These are phyloP conservation scores for Athelia psychrophila DNA, from an alignment of 1,284 basidiomycete species.

Conservation along the genomic window DNA sequence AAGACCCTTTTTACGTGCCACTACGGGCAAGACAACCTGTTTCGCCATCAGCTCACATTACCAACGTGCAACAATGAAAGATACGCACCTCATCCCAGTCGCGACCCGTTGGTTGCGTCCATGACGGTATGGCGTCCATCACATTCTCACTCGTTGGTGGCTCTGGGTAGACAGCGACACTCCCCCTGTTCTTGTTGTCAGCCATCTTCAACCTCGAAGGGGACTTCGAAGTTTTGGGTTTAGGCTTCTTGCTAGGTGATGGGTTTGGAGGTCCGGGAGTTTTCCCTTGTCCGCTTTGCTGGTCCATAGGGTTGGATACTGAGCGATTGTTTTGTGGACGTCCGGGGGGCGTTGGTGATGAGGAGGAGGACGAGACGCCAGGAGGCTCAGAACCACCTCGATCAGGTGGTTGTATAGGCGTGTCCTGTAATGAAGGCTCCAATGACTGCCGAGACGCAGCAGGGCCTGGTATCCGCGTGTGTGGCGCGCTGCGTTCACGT, in stretches of 20 bases:
- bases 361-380: constrained; percentile 17
- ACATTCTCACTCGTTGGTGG: constrained; percentile 48
- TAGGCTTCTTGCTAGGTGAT: constrained; percentile 36
- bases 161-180: constrained; percentile 62
- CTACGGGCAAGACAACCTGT: constrained; percentile 66
- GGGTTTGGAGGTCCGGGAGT: constrained; percentile 41
- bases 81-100: constrained; percentile 72
- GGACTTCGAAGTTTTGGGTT: constrained; percentile 27
- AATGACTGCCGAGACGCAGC: constrained; percentile 1
- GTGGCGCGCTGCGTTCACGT: neutral
- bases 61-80: constrained; percentile 7
- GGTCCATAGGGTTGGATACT: constrained; percentile 14
- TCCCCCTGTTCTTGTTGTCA: constrained; percentile 34
- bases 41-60: constrained; percentile 1
- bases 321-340: constrained; percentile 17
- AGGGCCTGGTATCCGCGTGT: constrained; percentile 2
- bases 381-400: constrained; percentile 23
- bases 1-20: constrained; percentile 80
- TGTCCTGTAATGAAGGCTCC: constrained; percentile 20
- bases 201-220: constrained; percentile 22
- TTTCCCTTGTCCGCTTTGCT: constrained; percentile 33
- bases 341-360: constrained; percentile 13
- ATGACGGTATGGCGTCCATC: constrained; percentile 68
- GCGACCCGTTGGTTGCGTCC: constrained; percentile 67
- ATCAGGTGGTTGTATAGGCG: constrained; percentile 16